Conservation (phyloP, 768 basidiomycete genomes). For the Rhodotorula diobovata region DNA sequence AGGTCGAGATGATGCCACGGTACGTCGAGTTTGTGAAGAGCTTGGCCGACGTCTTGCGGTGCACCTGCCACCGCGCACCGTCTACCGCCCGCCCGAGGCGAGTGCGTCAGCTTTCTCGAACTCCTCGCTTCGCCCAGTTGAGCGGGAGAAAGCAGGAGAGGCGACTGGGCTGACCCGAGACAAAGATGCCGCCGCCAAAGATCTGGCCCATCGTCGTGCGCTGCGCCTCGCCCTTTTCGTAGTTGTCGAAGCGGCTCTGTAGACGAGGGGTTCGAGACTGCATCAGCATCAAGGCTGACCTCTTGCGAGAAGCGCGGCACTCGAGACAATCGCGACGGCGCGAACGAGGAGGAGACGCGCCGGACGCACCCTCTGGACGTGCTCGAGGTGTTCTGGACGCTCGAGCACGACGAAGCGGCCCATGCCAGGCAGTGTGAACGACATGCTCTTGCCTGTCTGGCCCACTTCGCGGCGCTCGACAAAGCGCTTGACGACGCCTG, state of each 20-base stretch:
- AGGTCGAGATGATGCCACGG: conserved; percentile 7
- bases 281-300: too few relatives aligned
- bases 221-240: conserved; percentile 13
- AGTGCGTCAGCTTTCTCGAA: not conserved
- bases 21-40: conserved; percentile 9
- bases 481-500: not conserved
- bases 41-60: conserved; percentile 10
- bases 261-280: too few relatives aligned
- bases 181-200: conserved; percentile 9
- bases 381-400: conserved; percentile 5
- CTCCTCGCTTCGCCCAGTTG: too few relatives aligned
- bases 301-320: not conserved
- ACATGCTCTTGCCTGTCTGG: not conserved
- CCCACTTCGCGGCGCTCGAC: not conserved
- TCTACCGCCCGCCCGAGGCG: not conserved
- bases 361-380: conserved; percentile 6
- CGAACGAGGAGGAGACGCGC: too few relatives aligned
- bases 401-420: conserved; percentile 14
- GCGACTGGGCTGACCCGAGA: not conserved
- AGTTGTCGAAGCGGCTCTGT: conserved; percentile 24
- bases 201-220: not conserved
- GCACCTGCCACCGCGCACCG: not conserved
- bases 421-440: conserved; percentile 8
- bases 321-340: too few relatives aligned
- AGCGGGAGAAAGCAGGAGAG: not conserved